A percentile compares a stretch with the other conserved stretches of the same genome.
Conservation (phyloP, 345 rosid genomes). For the Citrus medica region DNA sequence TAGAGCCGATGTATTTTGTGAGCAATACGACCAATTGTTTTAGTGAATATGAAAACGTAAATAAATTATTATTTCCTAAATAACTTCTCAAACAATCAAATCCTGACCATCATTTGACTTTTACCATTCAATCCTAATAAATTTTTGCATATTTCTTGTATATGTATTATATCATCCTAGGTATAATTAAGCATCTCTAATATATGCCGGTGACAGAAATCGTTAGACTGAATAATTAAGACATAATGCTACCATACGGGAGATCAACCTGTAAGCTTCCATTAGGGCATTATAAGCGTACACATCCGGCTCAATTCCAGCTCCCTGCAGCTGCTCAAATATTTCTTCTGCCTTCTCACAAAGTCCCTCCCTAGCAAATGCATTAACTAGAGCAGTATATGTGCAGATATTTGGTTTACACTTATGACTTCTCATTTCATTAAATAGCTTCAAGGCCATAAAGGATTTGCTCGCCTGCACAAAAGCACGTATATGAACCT, state of each 20-base stretch:
- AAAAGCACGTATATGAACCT: neutral
- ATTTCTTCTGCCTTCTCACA: slow-evolving; percentile 94
- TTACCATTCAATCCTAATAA: neutral
- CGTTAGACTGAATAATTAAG: neutral
- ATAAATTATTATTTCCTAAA: neutral
- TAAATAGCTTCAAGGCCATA: slow-evolving; percentile 71
- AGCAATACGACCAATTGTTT: too few relatives aligned
- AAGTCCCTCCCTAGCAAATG: slow-evolving; percentile 94
- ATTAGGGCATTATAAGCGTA: slow-evolving; percentile 90
- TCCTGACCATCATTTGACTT: neutral
- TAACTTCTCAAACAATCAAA: neutral
- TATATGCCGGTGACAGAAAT: neutral
- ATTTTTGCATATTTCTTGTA: neutral
- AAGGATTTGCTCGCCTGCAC: slow-evolving; percentile 75
- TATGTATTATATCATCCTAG: neutral
- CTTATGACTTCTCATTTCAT: slow-evolving; percentile 79
- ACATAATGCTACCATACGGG: neutral
- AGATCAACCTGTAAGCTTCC: slow-evolving; percentile 78
- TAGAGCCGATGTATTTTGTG: neutral
- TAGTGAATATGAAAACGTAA: neutral
- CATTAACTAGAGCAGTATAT: slow-evolving; percentile 78
- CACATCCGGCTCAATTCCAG: slow-evolving; percentile 83
- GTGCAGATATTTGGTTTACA: slow-evolving; percentile 88
- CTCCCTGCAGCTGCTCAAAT: slow-evolving; percentile 89
- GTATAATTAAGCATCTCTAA: neutral